phyloP scores from a whole-genome alignment of 768 basidiomycete species.

The Leccinum obscurum region DNA sequence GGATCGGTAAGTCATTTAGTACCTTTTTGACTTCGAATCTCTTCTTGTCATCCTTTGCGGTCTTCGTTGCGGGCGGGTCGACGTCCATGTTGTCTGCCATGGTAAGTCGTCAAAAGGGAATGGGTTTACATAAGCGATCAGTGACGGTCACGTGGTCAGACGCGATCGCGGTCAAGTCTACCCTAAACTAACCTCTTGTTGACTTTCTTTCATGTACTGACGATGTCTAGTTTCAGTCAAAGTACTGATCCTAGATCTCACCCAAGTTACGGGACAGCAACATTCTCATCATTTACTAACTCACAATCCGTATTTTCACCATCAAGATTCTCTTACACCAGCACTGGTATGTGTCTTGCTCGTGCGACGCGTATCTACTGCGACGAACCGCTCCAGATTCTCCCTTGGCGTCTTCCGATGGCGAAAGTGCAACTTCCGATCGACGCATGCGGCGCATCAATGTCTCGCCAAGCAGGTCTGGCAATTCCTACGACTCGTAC shows the following conservation, averaged over 20 bases:
- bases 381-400: conserved; percentile 36
- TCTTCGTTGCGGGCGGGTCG: conserved; percentile 48
- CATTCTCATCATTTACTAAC: conserved; percentile 51
- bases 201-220: conserved; percentile 32
- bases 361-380: background rate
- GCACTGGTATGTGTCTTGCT: conserved; percentile 50
- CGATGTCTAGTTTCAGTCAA: conserved; percentile 41
- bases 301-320: conserved; percentile 58
- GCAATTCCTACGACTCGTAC: conserved; percentile 48
- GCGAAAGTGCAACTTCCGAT: conserved; percentile 45
- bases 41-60: conserved; percentile 66
- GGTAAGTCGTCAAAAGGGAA: conserved; percentile 6
- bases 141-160: conserved; percentile 35
- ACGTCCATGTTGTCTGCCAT: conserved; percentile 75
- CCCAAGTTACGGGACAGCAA: conserved; percentile 55
- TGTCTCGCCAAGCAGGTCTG: conserved; percentile 52
- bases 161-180: conserved; percentile 40
- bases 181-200: conserved; percentile 35
- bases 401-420: conserved; percentile 48
- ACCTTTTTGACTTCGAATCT: conserved; percentile 99
- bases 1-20: background rate
- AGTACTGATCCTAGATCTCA: conserved; percentile 58
- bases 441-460: conserved; percentile 52
- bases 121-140: conserved; percentile 16
- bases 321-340: conserved; percentile 58